Percentiles rank a stretch among this genome's conserved stretches.
These are phyloP conservation scores for Gloeopeniophorella convolvens DNA, from an alignment of 768 basidiomycete genomes.

Conservation along the genomic window DNA sequence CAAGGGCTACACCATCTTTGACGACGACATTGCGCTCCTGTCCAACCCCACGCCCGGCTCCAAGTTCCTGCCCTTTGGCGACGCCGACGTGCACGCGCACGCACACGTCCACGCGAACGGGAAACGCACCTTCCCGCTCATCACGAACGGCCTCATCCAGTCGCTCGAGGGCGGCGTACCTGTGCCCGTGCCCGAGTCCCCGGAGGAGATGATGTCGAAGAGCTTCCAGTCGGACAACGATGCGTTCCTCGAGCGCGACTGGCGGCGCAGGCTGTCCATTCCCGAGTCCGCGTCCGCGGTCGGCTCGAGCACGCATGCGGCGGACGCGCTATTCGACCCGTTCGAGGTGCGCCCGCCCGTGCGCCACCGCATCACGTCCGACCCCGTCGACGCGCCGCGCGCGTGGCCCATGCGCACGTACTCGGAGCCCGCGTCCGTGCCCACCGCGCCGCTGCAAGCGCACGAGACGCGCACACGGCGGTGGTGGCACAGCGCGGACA, in stretches of 20 bases:
- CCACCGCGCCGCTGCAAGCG: conserved; percentile 14
- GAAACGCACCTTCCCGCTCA: conserved; percentile 42
- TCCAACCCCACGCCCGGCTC: conserved; percentile 22
- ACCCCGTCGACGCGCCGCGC: conserved; percentile 23
- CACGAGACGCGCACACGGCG: conserved; percentile 9
- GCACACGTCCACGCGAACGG: conserved; percentile 27
- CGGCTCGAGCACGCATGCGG: conserved; percentile 20
- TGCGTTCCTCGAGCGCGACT: conserved; percentile 45
- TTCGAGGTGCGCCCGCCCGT: conserved; percentile 38
- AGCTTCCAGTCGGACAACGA: conserved; percentile 51
- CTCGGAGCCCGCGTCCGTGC: conserved; percentile 22
- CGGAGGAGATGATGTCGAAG: conserved; percentile 32
- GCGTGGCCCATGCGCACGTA: conserved; percentile 16
- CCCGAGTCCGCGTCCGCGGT: conserved; percentile 15
- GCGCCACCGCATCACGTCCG: conserved; percentile 24
- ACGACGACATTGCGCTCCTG: conserved; percentile 34
- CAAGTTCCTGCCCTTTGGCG: conserved; percentile 52
- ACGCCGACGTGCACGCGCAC: conserved; percentile 29
- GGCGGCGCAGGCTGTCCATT: conserved; percentile 29
- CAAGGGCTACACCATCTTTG: conserved; percentile 37
- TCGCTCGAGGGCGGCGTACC: conserved; percentile 32
- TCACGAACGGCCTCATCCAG: conserved; percentile 50
- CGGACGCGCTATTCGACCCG: conserved; percentile 39
- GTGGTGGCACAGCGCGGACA: conserved; percentile 11
- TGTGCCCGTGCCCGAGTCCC: neutral